Evolutionary conservation across 129 eudicot species (phyloP), one percentile per base, ranked within the genome.

Genomic region (Pseudognaphalium luteoalbum): DNA sequence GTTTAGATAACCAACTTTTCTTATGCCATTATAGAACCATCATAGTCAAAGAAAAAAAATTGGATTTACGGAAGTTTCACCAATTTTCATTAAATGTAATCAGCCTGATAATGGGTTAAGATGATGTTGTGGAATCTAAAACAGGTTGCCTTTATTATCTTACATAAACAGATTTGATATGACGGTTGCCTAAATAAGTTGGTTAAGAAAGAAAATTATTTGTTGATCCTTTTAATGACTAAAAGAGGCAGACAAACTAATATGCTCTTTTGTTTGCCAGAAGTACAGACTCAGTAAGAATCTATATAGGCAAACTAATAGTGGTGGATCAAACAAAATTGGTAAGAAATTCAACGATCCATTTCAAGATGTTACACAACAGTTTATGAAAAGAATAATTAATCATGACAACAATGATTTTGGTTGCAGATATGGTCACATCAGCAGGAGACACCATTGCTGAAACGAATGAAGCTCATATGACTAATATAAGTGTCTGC

Each of bases 271-370:
- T 50, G 81, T 28, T 72, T 81, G 29, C 65, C 96, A 94, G 99
- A 94, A 94, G 74, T 94, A 94, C 85, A 91, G 99, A 78, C 93
- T 94, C 39, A 94, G 99, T 78, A 94, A 94, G 84, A 94, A 87
- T 81, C 80, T 89, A 22, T 89, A 91, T 78, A 86, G 96, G 62
- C 99, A 94, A 80, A 80, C 98, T 4, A 84, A 78, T 56, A 83
- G 77, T 70, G 89, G 88, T 74, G 75, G 83, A 21, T 22, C 87
- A 72, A 83, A 75, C 83, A 94, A 87, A 87, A 33, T 77, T 67
- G 93, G 97, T 94, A 85, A 81, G 81, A 51, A 42, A 60, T 80
- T 64, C 41, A 73, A 69, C n/a, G 19, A 62, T 71, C 54, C 68
- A 37, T 77, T 30, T 39, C 60, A 39, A 41, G 16, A 22, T 81